phyloP scores from a whole-genome alignment of 306 rosid species.

The Prinsepia uniflora region DNA sequence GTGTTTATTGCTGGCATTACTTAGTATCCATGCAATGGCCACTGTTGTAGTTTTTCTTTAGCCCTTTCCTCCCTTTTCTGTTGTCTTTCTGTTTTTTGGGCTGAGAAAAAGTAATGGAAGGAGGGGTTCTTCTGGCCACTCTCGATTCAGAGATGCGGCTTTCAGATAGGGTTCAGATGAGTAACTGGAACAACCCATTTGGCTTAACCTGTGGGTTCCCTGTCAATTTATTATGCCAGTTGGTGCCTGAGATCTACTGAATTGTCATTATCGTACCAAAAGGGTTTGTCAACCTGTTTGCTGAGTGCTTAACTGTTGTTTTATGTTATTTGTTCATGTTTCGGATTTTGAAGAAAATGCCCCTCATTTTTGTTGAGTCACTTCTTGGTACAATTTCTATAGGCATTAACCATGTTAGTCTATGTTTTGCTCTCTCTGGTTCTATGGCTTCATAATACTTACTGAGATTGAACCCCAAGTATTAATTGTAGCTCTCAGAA shows the following conservation, averaged over 20 bases:
- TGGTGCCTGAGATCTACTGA: background rate
- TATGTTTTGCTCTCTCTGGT: background rate
- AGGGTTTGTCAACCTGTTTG: background rate
- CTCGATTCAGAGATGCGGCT: conserved; percentile 5
- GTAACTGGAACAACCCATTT: conserved; percentile 5
- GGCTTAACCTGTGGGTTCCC: background rate
- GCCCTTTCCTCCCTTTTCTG: background rate
- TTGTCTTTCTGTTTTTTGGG: background rate
- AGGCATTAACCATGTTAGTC: background rate
- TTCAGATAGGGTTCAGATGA: conserved; percentile 1
- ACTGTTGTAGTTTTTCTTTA: conserved; percentile 9
- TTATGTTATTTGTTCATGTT: background rate
- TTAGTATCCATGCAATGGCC: conserved; percentile 16
- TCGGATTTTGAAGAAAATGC: background rate
- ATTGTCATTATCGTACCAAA: background rate
- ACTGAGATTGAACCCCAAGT: conserved; percentile 1
- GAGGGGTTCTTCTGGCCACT: conserved; percentile 6
- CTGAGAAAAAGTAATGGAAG: background rate
- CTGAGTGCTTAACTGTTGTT: background rate
- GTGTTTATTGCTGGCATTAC: conserved; percentile 33
- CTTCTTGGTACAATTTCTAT: background rate
- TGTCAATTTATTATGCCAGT: background rate
- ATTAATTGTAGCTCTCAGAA: background rate
- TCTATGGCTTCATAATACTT: background rate
- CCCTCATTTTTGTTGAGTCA: background rate